A percentile compares a stretch with the other conserved stretches of the same genome.
These are phyloP conservation scores for Tulasnella calospora DNA, from an alignment of 768 basidiomycete species.

Conservation along the genomic window DNA sequence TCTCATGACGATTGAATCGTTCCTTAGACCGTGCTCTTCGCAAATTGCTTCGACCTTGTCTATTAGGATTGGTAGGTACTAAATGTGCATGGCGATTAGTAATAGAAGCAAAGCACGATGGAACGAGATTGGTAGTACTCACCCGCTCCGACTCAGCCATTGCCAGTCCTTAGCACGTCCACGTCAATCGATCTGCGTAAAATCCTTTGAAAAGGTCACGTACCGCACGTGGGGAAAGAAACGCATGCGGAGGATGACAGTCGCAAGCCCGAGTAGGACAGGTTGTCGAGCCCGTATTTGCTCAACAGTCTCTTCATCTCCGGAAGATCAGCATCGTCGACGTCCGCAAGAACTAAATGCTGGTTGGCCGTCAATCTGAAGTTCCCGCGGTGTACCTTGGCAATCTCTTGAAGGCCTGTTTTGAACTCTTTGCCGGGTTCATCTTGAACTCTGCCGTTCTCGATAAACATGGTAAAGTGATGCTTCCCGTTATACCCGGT, in stretches of 20 bases:
- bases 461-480: slow-evolving; percentile 91
- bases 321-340: slow-evolving; percentile 64
- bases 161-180: slow-evolving; percentile 48
- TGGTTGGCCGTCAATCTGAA: slow-evolving; percentile 96
- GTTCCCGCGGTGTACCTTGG: slow-evolving; percentile 86
- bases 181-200: background rate
- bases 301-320: slow-evolving; percentile 72
- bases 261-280: slow-evolving; percentile 70
- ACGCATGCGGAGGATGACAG: slow-evolving; percentile 94
- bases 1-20: slow-evolving; percentile 95
- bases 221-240: slow-evolving; percentile 90
- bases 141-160: slow-evolving; percentile 76
- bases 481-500: slow-evolving; percentile 81
- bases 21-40: slow-evolving; percentile 86
- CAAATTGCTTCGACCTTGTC: slow-evolving; percentile 93
- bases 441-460: slow-evolving; percentile 97
- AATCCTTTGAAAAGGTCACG: slow-evolving; percentile 29
- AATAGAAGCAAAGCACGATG: too few species aligned
- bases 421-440: slow-evolving; percentile 88
- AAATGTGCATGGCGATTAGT: slow-evolving; percentile 24
- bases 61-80: slow-evolving; percentile 89
- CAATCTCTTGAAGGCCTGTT: slow-evolving; percentile 86
- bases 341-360: slow-evolving; percentile 82
- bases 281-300: slow-evolving; percentile 85
- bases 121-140: slow-evolving; percentile 31